Base-by-base conservation (phyloP, 495 filamentous ascomycete species). In the Pyronema omphalodes region DNA sequence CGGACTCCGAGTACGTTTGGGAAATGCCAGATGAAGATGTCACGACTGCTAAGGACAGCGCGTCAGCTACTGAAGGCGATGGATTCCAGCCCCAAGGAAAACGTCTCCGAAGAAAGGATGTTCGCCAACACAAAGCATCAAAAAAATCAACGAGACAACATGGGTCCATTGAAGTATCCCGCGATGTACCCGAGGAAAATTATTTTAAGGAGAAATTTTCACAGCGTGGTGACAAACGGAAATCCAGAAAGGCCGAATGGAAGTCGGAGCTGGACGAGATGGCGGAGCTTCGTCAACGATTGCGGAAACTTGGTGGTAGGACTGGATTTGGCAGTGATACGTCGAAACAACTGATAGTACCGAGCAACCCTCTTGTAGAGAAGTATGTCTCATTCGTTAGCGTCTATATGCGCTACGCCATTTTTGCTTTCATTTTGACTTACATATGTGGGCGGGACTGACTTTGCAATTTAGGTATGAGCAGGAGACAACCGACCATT, bases 261-360 rank as follows among this genome's bases (percentile, higher is more conserved):
- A 18, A 34, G 48, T 51, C 56, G 50, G 63, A 60, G 59, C 51
- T 56, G 67, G 58, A 48, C 34, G 43, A 59, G 54, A 58, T 61
- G 55, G 51, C 40, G 33, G 60, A 57, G 53, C 51, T 54, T 65
- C 57, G 54, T 56, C 65, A 35, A 61, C 54, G 41, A 35, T 41
- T 59, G 59, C 51, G 47, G 57, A 58, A 53, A 58, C 48, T 17
- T 36, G n/a, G 54, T 58, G 51, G 33, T 61, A 55, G 11, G 61
- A 54, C 45, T 19, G 53, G 54, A 9, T 35, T 8, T 3, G 48
- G 39, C 12, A 17, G 44, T 51, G 37, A 43, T 33, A 29, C 23
- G 7, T 44, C 49, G 7, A 46, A 35, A 46, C 43, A 52, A 11
- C 39, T 37, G 14, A 41, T 53, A 9, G 45, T 59, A 14, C 39